These are phyloP conservation scores for Trichophyton rubrum DNA, from an alignment of 2,329 filamentous ascomycete genomes.

Conservation along the genomic window DNA sequence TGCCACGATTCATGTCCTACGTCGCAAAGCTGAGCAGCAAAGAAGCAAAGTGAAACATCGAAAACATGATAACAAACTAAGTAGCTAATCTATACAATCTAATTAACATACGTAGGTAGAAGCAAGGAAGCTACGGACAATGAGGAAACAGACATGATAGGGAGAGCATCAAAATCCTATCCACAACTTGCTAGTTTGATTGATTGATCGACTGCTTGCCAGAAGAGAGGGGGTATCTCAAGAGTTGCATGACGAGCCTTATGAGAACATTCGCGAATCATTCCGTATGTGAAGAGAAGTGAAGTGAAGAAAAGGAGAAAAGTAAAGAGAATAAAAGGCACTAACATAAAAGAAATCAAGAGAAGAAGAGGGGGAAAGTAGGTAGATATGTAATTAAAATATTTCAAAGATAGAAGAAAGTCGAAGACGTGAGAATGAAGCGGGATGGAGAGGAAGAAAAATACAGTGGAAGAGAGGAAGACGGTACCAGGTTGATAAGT, in stretches of 20 bases:
- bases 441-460: not conserved
- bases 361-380: not conserved
- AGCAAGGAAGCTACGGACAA: not conserved
- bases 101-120: not conserved
- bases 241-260: constrained; percentile 1
- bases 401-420: not conserved
- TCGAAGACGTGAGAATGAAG: too few relatives aligned
- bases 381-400: constrained; percentile 1
- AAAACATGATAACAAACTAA: not conserved
- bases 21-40: not conserved
- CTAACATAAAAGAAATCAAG: not conserved
- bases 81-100: not conserved
- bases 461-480: not conserved
- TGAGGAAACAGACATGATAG: too few relatives aligned
- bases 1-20: not conserved
- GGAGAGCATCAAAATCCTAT: not conserved
- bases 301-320: not conserved
- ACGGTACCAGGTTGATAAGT: not conserved
- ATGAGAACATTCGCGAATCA: constrained; percentile 2
- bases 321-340: not conserved
- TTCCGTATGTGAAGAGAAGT: not conserved
- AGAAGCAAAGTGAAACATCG: not conserved
- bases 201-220: not conserved
- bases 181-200: not conserved
- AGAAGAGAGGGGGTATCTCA: not conserved